Conservation (phyloP, 257 asterid genomes). For the Nicotiana tomentosiformis region DNA sequence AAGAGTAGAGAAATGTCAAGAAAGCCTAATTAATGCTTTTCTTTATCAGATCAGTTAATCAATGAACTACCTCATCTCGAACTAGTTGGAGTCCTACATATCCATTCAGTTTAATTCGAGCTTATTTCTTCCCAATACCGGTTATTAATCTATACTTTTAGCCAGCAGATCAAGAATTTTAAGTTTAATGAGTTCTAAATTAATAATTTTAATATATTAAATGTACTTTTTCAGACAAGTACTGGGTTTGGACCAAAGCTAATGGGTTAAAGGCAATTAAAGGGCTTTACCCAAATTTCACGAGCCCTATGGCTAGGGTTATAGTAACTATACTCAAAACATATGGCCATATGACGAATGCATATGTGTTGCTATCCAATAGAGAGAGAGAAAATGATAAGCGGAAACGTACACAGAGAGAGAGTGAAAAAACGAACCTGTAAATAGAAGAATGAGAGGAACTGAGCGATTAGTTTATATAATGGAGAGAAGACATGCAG, state of each 20-base stretch:
- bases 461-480: neutral
- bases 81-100: neutral
- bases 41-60: neutral
- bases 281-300: neutral
- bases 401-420: neutral
- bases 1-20: neutral
- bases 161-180: no score
- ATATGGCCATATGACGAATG: neutral
- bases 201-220: no score
- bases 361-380: neutral
- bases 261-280: neutral
- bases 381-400: neutral
- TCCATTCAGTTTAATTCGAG: neutral
- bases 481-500: neutral
- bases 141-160: no score
- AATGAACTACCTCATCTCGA: neutral
- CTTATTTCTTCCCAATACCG: neutral
- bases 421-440: neutral
- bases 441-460: neutral
- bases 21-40: neutral
- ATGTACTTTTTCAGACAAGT: no score
- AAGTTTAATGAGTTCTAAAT: no score
- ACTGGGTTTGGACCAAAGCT: no score
- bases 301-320: neutral
- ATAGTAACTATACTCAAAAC: neutral